Evolutionary conservation across 306 rosid species (phyloP).

Genomic region (Clitoria ternatea): DNA sequence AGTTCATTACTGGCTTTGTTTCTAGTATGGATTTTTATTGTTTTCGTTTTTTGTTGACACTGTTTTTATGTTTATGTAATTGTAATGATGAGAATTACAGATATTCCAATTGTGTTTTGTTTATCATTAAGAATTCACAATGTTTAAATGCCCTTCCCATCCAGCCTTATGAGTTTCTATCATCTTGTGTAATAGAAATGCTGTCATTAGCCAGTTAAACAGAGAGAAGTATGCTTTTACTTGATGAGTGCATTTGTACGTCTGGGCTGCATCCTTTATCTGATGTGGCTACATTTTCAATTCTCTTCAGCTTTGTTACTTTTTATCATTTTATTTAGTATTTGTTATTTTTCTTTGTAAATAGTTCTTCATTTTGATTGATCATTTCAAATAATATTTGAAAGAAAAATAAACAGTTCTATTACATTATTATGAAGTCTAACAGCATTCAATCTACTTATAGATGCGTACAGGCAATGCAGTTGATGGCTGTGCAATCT

Average conservation of each 20-base stretch:
- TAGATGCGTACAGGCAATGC: constrained; percentile 90
- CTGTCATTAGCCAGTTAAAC: constrained; percentile 14
- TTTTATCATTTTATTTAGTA: constrained; percentile 12
- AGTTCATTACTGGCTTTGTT: background rate
- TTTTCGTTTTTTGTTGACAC: background rate
- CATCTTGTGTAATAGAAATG: constrained; percentile 9
- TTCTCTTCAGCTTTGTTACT: constrained; percentile 13
- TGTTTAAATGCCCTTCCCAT: background rate
- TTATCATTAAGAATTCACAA: background rate
- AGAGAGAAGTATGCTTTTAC: background rate
- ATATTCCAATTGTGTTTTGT: background rate
- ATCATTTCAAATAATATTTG: constrained; percentile 7
- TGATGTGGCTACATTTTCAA: background rate
- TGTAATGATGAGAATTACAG: constrained; percentile 4
- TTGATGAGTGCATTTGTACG: background rate
- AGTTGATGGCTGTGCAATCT: constrained; percentile 89
- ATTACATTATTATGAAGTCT: constrained; percentile 29
- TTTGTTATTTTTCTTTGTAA: background rate
- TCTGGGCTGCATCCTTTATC: background rate
- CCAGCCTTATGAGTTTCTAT: background rate
- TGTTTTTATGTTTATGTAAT: background rate
- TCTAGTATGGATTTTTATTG: background rate
- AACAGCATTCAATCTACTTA: constrained; percentile 36
- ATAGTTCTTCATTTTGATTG: background rate
- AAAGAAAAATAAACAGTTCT: background rate